Base-by-base conservation (phyloP, 805 yeast species). In the Saccharomycopsis lassenensis region DNA sequence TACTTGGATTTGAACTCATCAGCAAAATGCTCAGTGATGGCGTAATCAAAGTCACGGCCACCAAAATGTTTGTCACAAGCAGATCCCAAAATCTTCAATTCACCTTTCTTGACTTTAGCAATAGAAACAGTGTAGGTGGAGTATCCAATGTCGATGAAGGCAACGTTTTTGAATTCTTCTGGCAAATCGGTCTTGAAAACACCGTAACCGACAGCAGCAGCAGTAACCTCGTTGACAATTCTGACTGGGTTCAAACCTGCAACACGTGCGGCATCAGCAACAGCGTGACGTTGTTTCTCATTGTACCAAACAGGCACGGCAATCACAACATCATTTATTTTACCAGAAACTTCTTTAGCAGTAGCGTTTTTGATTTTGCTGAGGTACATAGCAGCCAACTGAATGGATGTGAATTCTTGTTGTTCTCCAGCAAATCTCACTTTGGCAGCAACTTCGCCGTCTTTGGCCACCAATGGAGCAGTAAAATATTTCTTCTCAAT, bases 171-270 rank as follows among this genome's bases (percentile, higher is more conserved):
- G 55, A 87, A 79, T 61, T 79, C 81, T 62, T 86, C 97, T 54
- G 97, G 95, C 54, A 91, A 71, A 57, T 89, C 96, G 48, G 82
- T 73, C 74, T 91, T 87, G 80, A 91, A 91, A 44, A 91, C 95
- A 70, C 98, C 98, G 68, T 91, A 93, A 52, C 96, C 93, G 48
- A 91, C 95, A 53, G 96, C 97, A 44, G 98, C 98, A 44, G 98
- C 97, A 40, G 97, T 87, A 48, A 83, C 79, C 61, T 91, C 99
- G 62, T 91, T 91, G 51, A 91, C 94, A 47, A 91, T 77, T 74
- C 98, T 83, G 43, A 91, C 96, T 43, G 98, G 97, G 77, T 91
- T 91, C 56, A 91, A 72, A 46, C 95, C 95, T 42, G 98, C 97
- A 58, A 91, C 82, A 58, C 71, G 74, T 55, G 95, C 89, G 40